Evolutionary conservation across 2,329 filamentous ascomycete genomes (phyloP), one percentile per base, ranked within the genome.

Genomic region (Podosphaera fusca): DNA sequence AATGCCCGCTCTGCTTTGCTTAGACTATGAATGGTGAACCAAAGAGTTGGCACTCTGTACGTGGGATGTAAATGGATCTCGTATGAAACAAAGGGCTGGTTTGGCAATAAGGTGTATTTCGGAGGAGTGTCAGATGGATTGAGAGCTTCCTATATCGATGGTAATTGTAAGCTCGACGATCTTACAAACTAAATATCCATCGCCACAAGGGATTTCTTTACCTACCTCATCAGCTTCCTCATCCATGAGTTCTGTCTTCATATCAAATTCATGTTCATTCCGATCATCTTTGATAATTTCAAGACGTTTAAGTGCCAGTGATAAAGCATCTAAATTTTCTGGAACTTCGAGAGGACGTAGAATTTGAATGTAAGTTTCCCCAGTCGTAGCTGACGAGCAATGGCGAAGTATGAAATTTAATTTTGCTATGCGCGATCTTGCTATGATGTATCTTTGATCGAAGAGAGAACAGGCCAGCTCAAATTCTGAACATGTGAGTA

Each of bases 21-120:
- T 58, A 80, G 70, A 59, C 76, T 74, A 62, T 79, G 76, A 63
- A 87, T 69, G 56, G 73, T 78, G 71, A 90, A 87, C 78, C 85
- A 89, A 57, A 89, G 73, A 59, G 85, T 84, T 7, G 85, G 85
- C 51, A 83, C 78, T 60, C 76, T 76, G 69, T 89, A 90, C 58
- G 81, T 85, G 57, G 82, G 79, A 63, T 87, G 86, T 59, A 85
- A 74, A 64, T 86, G 76, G 63, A 89, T 79, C 68, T 87, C 82
- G 70, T 88, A 89, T 59, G 67, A 70, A 59, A 72, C 63, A 59
- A 73, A 69, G 57, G 70, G 69, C 64, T 73, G 71, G 66, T 72
- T 61, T 60, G 64, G 59, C 57, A 63, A 61, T 21, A 62, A 51
- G 34, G 45, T 65, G 57, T 66, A 67, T 33, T 52, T 21, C 7